Conservation (phyloP, 2,329 filamentous ascomycete genomes). For the Alternaria brassicae region DNA sequence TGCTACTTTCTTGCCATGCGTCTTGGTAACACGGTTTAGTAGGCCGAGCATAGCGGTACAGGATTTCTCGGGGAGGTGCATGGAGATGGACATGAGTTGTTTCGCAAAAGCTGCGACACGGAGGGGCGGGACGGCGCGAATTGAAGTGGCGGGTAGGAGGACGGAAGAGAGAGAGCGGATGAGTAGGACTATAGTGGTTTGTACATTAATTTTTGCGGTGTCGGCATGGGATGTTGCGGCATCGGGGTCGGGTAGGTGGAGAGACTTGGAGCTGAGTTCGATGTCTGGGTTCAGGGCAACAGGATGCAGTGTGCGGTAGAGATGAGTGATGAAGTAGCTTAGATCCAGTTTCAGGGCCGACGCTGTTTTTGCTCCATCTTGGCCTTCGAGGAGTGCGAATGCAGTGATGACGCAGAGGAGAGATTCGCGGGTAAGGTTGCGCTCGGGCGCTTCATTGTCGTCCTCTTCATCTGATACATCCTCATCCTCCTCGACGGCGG, state of each 20-base stretch:
- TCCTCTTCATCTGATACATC: constrained; percentile 60
- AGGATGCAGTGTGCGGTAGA: constrained; percentile 84
- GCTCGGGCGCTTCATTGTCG: constrained; percentile 53
- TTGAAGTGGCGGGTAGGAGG: constrained; percentile 76
- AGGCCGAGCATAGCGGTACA: constrained; percentile 80
- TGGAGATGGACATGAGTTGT: constrained; percentile 79
- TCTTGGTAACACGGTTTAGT: constrained; percentile 77
- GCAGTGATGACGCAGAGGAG: constrained; percentile 96
- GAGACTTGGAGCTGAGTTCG: constrained; percentile 77
- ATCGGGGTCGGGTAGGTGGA: constrained; percentile 73
- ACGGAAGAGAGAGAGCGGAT: constrained; percentile 84
- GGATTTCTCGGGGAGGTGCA: constrained; percentile 92
- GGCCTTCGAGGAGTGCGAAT: constrained; percentile 92
- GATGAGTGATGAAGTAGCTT: constrained; percentile 91
- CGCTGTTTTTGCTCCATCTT: constrained; percentile 87
- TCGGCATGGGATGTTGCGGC: constrained; percentile 52
- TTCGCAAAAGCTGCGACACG: constrained; percentile 93
- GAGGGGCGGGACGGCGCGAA: constrained; percentile 78
- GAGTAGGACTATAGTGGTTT: constrained; percentile 92
- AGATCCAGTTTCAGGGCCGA: constrained; percentile 85
- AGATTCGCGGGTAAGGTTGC: constrained; percentile 83
- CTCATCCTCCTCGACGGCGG: constrained; percentile 54
- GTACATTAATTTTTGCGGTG: constrained; percentile 83
- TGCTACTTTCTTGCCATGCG: constrained; percentile 80
- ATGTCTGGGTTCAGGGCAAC: constrained; percentile 84